phyloP scores from a whole-genome alignment of 2,329 filamentous ascomycete species.

The Phyllosticta citribraziliensis region DNA sequence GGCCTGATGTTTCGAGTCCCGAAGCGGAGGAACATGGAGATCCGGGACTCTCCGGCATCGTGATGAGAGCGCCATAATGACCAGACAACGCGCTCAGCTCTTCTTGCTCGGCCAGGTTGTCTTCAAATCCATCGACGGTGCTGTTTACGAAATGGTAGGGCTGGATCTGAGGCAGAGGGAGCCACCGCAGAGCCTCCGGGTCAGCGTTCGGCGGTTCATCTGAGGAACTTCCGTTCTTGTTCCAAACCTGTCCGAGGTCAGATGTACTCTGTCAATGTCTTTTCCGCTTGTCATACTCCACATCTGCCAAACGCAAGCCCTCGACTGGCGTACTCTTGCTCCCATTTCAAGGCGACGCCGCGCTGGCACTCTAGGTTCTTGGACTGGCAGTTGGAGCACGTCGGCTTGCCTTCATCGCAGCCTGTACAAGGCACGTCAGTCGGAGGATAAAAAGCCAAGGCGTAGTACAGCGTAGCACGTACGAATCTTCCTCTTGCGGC shows the following conservation, averaged over 20 bases:
- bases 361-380: constrained; percentile 28
- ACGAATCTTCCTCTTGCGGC: constrained; percentile 29
- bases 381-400: constrained; percentile 28
- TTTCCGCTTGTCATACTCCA: constrained; percentile 15
- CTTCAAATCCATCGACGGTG: constrained; percentile 11
- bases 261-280: not conserved
- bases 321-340: constrained; percentile 29
- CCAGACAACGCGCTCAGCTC: not conserved
- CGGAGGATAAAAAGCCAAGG: not conserved
- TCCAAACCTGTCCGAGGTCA: constrained; percentile 23
- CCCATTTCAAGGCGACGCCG: constrained; percentile 19
- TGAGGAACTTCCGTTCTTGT: constrained; percentile 12
- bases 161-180: constrained; percentile 15
- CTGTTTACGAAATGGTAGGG: constrained; percentile 16
- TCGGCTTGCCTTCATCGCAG: constrained; percentile 30
- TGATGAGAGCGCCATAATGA: not conserved
- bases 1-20: not conserved
- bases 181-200: constrained; percentile 12
- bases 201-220: constrained; percentile 10
- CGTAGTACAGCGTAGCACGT: not conserved
- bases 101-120: constrained; percentile 6
- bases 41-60: not conserved
- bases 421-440: constrained; percentile 12
- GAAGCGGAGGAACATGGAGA: constrained; percentile 2
- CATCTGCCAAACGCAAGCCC: constrained; percentile 34